Base-by-base conservation (phyloP, 179 eudicot species). In the Spergularia azorica region DNA sequence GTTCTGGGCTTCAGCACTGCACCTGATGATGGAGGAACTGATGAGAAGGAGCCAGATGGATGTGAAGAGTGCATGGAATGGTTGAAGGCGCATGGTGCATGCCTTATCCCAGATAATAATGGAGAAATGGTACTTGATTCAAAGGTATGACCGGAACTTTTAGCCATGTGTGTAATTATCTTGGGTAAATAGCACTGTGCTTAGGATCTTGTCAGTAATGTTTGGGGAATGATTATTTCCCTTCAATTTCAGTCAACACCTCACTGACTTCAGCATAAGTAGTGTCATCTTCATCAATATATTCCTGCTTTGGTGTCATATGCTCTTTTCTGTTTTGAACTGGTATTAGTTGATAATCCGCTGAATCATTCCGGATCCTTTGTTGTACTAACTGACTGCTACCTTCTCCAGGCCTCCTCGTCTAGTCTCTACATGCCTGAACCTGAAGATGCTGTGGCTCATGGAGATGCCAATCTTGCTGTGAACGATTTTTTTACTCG, bases 71-170 rank as follows among this genome's bases (percentile, higher is more conserved):
- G 98, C 82, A 73, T 83, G 63, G 97, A 93, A 76, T 95, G 98
- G 98, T 84, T 95, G 80, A 93, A 89, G 83, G 94, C 97, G 43
- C 98, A 95, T 81, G 97, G 98, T 74, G 96, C 95, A 71, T 91
- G 90, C 79, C 90, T 93, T 61, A 72, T 80, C 76, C 21, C 80
- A 6, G 98, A 95, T 69, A 86, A 79, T 76, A 74, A 83, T 60
- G 97, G 90, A 60, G 97, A 93, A 84, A 76, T 85, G 87, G 82
- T 84, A 79, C 87, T 95, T 81, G 98, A 95, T 80, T 59, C 98
- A 63, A 95, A 95, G 98, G 98, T 95, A 85, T 79, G 80, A 9
- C 54, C 26, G 57, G 69, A 16, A 11, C 59, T 57, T 52, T 59
- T 39, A 43, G 56, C 20, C 52, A 15, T 38, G 50, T 36, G 39